phyloP scores from a whole-genome alignment of 768 basidiomycete species.

The Russula sp. region DNA sequence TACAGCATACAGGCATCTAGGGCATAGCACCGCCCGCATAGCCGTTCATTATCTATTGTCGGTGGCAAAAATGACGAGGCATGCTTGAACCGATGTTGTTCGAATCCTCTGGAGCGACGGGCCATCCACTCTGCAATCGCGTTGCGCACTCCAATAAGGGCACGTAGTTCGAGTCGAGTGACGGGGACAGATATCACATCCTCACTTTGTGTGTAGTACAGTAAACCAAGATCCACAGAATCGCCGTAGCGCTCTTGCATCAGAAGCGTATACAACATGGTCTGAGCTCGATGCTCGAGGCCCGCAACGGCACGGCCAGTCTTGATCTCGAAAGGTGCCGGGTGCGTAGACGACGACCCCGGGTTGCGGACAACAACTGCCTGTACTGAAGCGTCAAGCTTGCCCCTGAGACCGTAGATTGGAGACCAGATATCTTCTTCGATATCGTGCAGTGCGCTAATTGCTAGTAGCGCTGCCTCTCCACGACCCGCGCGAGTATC shows the following conservation, averaged over 20 bases:
- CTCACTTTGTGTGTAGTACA: conserved; percentile 92
- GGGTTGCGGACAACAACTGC: conserved; percentile 42
- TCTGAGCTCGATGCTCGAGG: conserved; percentile 96
- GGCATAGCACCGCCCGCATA: conserved; percentile 76
- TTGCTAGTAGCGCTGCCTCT: conserved; percentile 53
- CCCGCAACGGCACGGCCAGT: conserved; percentile 72
- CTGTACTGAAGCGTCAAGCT: conserved; percentile 85
- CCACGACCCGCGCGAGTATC: conserved; percentile 53
- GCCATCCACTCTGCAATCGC: conserved; percentile 75
- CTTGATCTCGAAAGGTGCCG: conserved; percentile 92
- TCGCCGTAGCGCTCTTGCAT: conserved; percentile 86
- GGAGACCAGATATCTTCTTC: conserved; percentile 99
- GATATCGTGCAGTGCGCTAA: conserved; percentile 71
- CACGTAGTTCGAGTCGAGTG: conserved; percentile 75
- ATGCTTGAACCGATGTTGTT: conserved; percentile 21
- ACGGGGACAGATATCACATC: conserved; percentile 79
- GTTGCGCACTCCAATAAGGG: conserved; percentile 75
- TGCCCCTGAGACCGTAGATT: conserved; percentile 90
- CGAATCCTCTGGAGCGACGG: conserved; percentile 32
- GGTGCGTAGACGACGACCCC: conserved; percentile 28
- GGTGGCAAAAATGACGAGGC: conserved; percentile 64
- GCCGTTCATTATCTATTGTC: conserved; percentile 73
- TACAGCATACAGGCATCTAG: conserved; percentile 92
- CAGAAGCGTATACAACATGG: conserved; percentile 91
- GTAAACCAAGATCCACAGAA: conserved; percentile 71